Evolutionary conservation across 495 filamentous ascomycete species (phyloP).

Genomic region (Penicillium salamii): DNA sequence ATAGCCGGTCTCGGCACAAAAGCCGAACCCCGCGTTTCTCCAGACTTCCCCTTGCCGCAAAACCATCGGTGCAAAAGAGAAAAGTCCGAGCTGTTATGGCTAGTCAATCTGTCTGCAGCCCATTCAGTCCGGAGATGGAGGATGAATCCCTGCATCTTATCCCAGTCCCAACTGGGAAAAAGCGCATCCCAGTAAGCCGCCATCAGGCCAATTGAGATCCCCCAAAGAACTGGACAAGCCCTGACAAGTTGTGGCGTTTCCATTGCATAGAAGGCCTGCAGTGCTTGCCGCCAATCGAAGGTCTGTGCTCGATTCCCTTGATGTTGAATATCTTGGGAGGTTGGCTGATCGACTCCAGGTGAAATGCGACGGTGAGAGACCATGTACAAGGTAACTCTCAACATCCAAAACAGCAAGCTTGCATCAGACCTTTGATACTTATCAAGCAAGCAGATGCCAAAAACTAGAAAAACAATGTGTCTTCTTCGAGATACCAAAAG

Average conservation of each 20-base stretch:
- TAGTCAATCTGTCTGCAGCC: neutral
- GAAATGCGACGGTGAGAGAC: conserved; percentile 38
- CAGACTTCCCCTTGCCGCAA: conserved; percentile 16
- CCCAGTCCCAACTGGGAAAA: conserved; percentile 30
- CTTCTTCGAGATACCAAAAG: conserved; percentile 38
- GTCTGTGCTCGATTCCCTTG: conserved; percentile 9
- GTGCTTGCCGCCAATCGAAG: conserved; percentile 38
- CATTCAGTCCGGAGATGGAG: conserved; percentile 12
- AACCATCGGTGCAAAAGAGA: neutral
- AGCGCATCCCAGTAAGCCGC: conserved; percentile 36
- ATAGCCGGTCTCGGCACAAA: conserved; percentile 18
- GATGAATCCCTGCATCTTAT: conserved; percentile 26
- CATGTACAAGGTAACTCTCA: conserved; percentile 31
- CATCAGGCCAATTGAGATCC: neutral
- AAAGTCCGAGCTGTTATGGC: neutral
- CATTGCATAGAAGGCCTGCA: conserved; percentile 34
- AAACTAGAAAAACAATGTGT: conserved; percentile 34
- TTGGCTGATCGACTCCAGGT: conserved; percentile 22
- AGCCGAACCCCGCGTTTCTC: conserved; percentile 32
- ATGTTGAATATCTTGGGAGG: neutral
- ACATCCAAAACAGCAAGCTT: too few relatives aligned
- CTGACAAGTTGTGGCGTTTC: neutral
- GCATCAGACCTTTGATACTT: neutral
- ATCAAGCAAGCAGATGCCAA: conserved; percentile 23
- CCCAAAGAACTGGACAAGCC: neutral